These are phyloP conservation scores for Letharia lupina DNA, from an alignment of 495 filamentous ascomycete genomes.

Conservation along the genomic window DNA sequence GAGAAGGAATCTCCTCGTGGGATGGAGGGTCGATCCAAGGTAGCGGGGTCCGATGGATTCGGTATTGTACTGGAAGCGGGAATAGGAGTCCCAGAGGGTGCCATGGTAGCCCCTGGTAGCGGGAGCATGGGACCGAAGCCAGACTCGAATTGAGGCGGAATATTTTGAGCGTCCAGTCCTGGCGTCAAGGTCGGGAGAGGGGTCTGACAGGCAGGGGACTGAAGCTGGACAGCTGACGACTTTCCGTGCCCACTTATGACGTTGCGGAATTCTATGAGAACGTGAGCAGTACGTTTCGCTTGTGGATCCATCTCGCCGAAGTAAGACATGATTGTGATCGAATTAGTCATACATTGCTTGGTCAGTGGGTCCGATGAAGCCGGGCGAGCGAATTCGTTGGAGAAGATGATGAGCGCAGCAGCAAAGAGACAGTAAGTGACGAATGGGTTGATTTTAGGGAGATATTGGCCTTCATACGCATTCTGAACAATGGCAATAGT, in stretches of 20 bases:
- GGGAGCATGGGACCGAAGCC: slow-evolving; percentile 13
- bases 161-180: not conserved
- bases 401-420: slow-evolving; percentile 57
- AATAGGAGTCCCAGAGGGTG: slow-evolving; percentile 18
- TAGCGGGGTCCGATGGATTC: slow-evolving; percentile 14
- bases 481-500: slow-evolving; percentile 53
- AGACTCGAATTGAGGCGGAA: slow-evolving; percentile 21
- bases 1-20: slow-evolving; percentile 34
- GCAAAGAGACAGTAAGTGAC: slow-evolving; percentile 68
- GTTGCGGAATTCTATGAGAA: slow-evolving; percentile 52
- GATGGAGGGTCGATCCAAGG: slow-evolving; percentile 25
- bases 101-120: slow-evolving; percentile 27
- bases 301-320: slow-evolving; percentile 57
- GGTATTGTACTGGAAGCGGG: slow-evolving; percentile 6
- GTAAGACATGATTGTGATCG: slow-evolving; percentile 51
- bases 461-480: slow-evolving; percentile 48
- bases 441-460: slow-evolving; percentile 62
- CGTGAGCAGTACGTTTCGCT: slow-evolving; percentile 54
- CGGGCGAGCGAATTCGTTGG: slow-evolving; percentile 60
- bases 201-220: slow-evolving; percentile 23
- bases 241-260: slow-evolving; percentile 42
- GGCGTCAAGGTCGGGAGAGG: not conserved
- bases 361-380: slow-evolving; percentile 47
- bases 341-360: slow-evolving; percentile 47
- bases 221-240: slow-evolving; percentile 35